Conservation (phyloP, 192 early-diverging fungal species). For the Entomortierella parvispora region DNA sequence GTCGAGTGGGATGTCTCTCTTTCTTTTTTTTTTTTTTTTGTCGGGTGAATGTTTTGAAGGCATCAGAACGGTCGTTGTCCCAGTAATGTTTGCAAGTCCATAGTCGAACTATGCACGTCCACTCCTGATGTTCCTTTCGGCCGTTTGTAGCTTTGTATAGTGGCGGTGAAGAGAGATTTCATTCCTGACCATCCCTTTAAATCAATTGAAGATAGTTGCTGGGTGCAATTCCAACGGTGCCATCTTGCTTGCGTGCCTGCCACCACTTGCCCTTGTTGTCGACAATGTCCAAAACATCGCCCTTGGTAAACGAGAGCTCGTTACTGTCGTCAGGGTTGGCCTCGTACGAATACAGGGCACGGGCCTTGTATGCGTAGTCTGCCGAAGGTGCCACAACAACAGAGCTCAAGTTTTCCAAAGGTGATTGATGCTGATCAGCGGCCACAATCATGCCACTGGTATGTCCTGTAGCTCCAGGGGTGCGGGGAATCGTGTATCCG, state of each 20-base stretch:
- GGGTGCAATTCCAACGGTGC: slow-evolving; percentile 87
- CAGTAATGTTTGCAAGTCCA: no score
- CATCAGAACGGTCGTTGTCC: no score
- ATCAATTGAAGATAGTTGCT: slow-evolving; percentile 77
- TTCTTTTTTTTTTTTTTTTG: no score
- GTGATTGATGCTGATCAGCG: slow-evolving; percentile 29
- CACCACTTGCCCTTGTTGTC: slow-evolving; percentile 98
- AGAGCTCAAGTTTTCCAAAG: slow-evolving; percentile 33
- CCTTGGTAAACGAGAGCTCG: slow-evolving; percentile 90
- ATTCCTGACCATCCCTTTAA: no score
- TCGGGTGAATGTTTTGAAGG: no score
- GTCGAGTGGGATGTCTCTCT: no score
- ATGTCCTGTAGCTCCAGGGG: slow-evolving; percentile 43
- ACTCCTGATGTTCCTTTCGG: no score
- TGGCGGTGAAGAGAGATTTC: no score
- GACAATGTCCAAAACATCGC: slow-evolving; percentile 85
- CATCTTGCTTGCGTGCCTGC: slow-evolving; percentile 88
- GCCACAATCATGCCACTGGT: slow-evolving; percentile 52
- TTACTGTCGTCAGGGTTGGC: slow-evolving; percentile 92
- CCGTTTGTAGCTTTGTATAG: no score
- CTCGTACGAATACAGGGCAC: slow-evolving; percentile 81
- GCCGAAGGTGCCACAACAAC: slow-evolving; percentile 57
- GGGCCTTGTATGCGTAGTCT: slow-evolving; percentile 69
- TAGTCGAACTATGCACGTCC: no score
- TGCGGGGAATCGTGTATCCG: slow-evolving; percentile 32